Conservation (phyloP, 2,329 filamentous ascomycete genomes). For the Aspergillus sp. region DNA sequence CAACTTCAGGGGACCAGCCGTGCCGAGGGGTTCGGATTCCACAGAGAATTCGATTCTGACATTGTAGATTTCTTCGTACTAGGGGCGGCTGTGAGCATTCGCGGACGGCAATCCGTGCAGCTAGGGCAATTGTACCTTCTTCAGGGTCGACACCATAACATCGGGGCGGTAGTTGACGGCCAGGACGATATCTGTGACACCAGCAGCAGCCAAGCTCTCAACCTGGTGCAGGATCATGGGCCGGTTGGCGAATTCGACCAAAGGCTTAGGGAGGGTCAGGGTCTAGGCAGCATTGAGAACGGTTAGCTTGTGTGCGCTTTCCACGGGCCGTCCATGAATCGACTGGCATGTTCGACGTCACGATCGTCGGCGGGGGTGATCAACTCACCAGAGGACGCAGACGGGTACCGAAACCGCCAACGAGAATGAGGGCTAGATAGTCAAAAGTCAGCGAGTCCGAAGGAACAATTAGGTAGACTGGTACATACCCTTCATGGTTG, state of each 20-base stretch:
- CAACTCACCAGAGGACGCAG: conserved; percentile 83
- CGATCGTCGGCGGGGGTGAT: conserved; percentile 17
- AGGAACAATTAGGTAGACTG: neutral
- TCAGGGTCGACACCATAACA: conserved; percentile 91
- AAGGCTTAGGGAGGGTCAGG: conserved; percentile 91
- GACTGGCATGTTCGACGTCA: conserved; percentile 11
- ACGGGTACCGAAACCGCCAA: conserved; percentile 97
- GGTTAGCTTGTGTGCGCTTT: conserved; percentile 17
- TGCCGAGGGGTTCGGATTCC: conserved; percentile 92
- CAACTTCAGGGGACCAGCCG: conserved; percentile 91
- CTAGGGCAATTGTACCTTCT: conserved; percentile 65
- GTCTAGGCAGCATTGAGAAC: conserved; percentile 60
- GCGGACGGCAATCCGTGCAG: neutral
- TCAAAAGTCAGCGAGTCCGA: conserved; percentile 16
- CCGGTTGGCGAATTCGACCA: conserved; percentile 98
- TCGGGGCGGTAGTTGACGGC: conserved; percentile 99
- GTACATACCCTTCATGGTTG: conserved; percentile 22
- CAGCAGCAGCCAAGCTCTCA: conserved; percentile 86
- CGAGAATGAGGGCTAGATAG: conserved; percentile 84
- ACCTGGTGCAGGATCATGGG: conserved; percentile 99
- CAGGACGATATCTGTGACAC: conserved; percentile 95
- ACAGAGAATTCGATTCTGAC: conserved; percentile 97
- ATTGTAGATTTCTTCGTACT: conserved; percentile 90
- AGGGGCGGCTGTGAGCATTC: conserved; percentile 2
- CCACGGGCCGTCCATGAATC: neutral